Evolutionary conservation across 345 rosid species (phyloP).

Genomic region (Physaria fendleri): DNA sequence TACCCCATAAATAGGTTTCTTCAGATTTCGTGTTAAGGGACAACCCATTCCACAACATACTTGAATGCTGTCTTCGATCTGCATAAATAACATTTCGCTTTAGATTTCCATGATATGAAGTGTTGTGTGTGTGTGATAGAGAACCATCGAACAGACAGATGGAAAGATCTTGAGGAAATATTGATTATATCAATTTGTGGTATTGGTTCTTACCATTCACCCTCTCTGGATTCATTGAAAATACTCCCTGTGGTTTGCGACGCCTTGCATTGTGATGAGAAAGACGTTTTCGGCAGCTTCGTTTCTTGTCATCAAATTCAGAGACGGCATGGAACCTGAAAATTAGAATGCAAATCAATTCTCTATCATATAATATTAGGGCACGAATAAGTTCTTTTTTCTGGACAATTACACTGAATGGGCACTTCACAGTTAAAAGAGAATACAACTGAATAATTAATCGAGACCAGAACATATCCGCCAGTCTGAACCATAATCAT

Average conservation of each 20-base stretch:
- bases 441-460: background rate
- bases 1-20: slow-evolving; percentile 36
- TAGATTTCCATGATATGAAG: background rate
- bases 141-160: background rate
- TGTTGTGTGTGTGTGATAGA: background rate
- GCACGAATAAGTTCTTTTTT: background rate
- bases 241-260: slow-evolving; percentile 70
- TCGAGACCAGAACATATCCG: background rate
- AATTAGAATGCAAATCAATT: background rate
- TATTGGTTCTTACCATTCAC: slow-evolving; percentile 21
- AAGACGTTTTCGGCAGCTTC: slow-evolving; percentile 90
- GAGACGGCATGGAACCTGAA: slow-evolving; percentile 75
- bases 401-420: background rate
- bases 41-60: slow-evolving; percentile 40
- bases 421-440: background rate
- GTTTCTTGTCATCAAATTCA: slow-evolving; percentile 87
- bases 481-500: background rate
- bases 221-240: slow-evolving; percentile 43
- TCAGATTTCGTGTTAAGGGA: slow-evolving; percentile 39
- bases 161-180: slow-evolving; percentile 26
- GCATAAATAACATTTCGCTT: slow-evolving; percentile 8
- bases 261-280: slow-evolving; percentile 98
- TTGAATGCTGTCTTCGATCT: slow-evolving; percentile 63
- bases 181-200: background rate
- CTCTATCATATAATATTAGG: background rate